Percentiles rank a stretch among this genome's conserved stretches.
Conservation (phyloP, 495 filamentous ascomycete genomes). For the Penicillium roqueforti region DNA sequence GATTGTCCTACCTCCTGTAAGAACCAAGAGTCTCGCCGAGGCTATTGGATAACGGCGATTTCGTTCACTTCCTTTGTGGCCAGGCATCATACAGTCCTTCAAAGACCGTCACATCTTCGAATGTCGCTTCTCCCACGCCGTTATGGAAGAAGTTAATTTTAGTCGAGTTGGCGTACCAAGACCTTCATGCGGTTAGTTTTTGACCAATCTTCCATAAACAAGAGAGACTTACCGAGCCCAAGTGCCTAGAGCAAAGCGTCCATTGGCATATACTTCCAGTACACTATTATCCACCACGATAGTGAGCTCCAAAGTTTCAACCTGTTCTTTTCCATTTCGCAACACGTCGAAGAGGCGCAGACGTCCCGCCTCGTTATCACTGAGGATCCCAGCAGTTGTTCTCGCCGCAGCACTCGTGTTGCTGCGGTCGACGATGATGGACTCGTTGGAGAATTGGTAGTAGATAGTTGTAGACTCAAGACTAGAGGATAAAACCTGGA, state of each 20-base stretch:
- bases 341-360: conserved; percentile 18
- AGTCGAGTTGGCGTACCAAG: conserved; percentile 25
- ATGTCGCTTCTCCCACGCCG: conserved; percentile 13
- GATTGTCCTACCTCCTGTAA: background rate
- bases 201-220: background rate
- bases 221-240: conserved; percentile 17
- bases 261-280: conserved; percentile 23
- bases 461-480: conserved; percentile 18
- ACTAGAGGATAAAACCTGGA: conserved; percentile 18
- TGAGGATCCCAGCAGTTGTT: conserved; percentile 17
- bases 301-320: conserved; percentile 20
- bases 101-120: conserved; percentile 13
- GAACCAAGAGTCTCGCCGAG: background rate
- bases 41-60: background rate
- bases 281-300: conserved; percentile 20
- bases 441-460: conserved; percentile 26
- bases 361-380: conserved; percentile 12
- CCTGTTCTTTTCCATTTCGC: background rate
- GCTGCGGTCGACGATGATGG: conserved; percentile 19
- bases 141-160: conserved; percentile 22
- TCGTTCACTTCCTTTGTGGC: conserved; percentile 11
- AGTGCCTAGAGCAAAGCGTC: conserved; percentile 18
- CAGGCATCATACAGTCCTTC: conserved; percentile 23
- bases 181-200: conserved; percentile 9
- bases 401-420: conserved; percentile 19